phyloP scores from a whole-genome alignment of 1,139 yeast species.

The Geotrichum klebahnii region DNA sequence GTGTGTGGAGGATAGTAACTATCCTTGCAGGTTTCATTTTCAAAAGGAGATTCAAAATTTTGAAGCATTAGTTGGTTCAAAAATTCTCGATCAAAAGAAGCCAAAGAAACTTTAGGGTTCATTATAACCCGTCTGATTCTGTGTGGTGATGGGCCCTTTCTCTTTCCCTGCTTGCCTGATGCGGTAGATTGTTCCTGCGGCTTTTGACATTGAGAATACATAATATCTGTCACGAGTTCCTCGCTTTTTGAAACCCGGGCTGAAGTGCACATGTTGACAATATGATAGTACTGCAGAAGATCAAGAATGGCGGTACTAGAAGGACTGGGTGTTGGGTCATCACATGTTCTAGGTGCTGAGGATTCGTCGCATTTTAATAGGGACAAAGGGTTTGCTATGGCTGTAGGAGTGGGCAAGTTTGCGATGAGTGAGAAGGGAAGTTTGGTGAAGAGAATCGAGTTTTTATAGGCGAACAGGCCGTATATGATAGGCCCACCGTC shows the following conservation, averaged over 20 bases:
- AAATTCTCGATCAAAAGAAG: constrained; percentile 19
- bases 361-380: not conserved
- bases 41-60: constrained; percentile 21
- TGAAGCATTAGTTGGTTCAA: constrained; percentile 20
- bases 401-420: not conserved
- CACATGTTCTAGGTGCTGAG: not conserved
- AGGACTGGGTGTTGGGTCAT: not conserved
- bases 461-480: constrained; percentile 19
- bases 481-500: constrained; percentile 12
- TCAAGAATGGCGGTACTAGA: constrained; percentile 14
- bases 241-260: constrained; percentile 6
- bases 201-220: too few relatives aligned
- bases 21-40: constrained; percentile 4
- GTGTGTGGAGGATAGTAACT: not conserved
- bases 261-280: constrained; percentile 15
- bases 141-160: constrained; percentile 2
- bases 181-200: not conserved
- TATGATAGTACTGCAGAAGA: constrained; percentile 16
- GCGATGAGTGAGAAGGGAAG: constrained; percentile 16
- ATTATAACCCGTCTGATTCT: constrained; percentile 13
- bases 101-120: constrained; percentile 18
- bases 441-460: constrained; percentile 18
- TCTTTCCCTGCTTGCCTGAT: not conserved
- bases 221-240: constrained; percentile 6
- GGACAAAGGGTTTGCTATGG: not conserved